phyloP scores from a whole-genome alignment of 2,329 filamentous ascomycete genomes.

The Penicillium occitanis region DNA sequence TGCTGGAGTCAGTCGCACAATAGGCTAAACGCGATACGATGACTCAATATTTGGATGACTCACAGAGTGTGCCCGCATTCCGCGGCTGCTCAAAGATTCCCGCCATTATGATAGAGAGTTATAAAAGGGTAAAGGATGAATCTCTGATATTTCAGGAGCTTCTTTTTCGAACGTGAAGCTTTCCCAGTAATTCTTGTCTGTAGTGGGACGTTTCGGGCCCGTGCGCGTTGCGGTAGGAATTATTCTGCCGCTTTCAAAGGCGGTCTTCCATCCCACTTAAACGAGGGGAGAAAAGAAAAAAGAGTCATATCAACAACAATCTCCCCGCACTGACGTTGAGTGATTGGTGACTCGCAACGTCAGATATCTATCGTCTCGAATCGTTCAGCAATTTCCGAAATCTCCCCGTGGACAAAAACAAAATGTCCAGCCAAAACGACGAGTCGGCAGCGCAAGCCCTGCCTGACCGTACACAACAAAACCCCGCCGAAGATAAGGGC shows the following conservation, averaged over 20 bases:
- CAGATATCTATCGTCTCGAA: not conserved
- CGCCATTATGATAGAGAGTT: constrained; percentile 61
- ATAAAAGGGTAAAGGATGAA: not conserved
- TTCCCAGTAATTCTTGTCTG: constrained; percentile 16
- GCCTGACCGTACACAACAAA: constrained; percentile 40
- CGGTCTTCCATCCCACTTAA: constrained; percentile 47
- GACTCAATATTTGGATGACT: constrained; percentile 32
- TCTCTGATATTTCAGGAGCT: constrained; percentile 13
- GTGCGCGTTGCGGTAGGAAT: constrained; percentile 36
- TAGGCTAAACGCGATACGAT: not conserved
- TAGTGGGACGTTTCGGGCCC: constrained; percentile 19
- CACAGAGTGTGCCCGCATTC: constrained; percentile 86
- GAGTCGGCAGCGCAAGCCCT: constrained; percentile 35
- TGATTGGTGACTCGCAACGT: constrained; percentile 8
- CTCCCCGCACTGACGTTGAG: constrained; percentile 2
- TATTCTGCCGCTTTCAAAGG: constrained; percentile 40
- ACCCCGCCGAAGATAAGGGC: constrained; percentile 38
- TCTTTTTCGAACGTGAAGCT: constrained; percentile 15
- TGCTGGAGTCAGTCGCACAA: constrained; percentile 31
- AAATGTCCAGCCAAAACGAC: constrained; percentile 24
- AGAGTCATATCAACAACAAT: constrained; percentile 8
- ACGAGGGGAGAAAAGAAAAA: constrained; percentile 27
- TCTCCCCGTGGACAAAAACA: not conserved
- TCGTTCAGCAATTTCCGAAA: not conserved
- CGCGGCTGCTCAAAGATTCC: constrained; percentile 94